Evolutionary conservation across 2,329 filamentous ascomycete species (phyloP).

Genomic region (Aspergillus tubingensis): DNA sequence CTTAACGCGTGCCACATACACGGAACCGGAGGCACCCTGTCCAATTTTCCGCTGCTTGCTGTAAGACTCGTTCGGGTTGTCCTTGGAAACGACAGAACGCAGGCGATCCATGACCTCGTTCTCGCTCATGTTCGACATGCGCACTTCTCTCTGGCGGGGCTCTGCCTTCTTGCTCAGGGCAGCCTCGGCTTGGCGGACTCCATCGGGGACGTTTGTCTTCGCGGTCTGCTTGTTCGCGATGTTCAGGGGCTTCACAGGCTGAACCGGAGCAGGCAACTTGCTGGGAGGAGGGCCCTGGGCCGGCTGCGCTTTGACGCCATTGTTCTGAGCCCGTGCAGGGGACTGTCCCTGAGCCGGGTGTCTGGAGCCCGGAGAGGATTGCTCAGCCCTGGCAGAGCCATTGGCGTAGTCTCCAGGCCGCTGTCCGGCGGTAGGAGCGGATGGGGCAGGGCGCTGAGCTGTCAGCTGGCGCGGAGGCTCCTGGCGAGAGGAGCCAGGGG

Average conservation of each 20-base stretch:
- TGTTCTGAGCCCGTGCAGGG: conserved; percentile 47
- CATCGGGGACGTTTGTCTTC: conserved; percentile 56
- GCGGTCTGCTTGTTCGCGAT: conserved; percentile 66
- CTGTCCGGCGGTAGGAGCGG: conserved; percentile 58
- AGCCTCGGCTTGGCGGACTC: conserved; percentile 85
- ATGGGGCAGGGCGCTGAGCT: conserved; percentile 81
- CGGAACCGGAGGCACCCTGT: conserved; percentile 94
- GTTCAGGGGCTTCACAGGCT: conserved; percentile 73
- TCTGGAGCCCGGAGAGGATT: conserved; percentile 35
- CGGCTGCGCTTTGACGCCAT: conserved; percentile 44
- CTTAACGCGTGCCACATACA: conserved; percentile 96
- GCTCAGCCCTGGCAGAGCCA: conserved; percentile 25
- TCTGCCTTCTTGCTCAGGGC: conserved; percentile 79
- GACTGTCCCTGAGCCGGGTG: conserved; percentile 38
- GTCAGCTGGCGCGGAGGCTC: conserved; percentile 56
- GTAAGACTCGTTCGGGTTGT: conserved; percentile 92
- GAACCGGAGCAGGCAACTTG: conserved; percentile 60
- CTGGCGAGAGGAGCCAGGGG: conserved; percentile 61
- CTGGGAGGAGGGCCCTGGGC: conserved; percentile 54
- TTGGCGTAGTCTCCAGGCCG: conserved; percentile 29
- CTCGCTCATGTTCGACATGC: conserved; percentile 98
- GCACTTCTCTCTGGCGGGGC: conserved; percentile 84
- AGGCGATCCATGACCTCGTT: conserved; percentile 95
- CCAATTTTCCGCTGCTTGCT: conserved; percentile 99
- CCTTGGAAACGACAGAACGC: conserved; percentile 91